These are phyloP conservation scores for Funneliformis caledonium DNA, from an alignment of 371 early-diverging fungal species.

Conservation along the genomic window DNA sequence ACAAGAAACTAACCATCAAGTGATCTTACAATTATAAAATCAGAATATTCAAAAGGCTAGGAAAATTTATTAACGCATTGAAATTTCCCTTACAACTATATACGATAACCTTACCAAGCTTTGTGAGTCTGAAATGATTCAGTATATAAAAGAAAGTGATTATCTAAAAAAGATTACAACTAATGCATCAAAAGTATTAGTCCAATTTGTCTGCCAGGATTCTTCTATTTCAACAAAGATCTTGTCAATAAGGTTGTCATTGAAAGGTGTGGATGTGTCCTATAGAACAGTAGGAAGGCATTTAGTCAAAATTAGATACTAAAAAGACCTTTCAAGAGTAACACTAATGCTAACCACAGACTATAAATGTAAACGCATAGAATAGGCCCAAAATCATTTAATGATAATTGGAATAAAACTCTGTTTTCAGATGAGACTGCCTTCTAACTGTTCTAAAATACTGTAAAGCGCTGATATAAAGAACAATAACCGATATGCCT, in stretches of 20 bases:
- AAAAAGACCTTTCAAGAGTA: not conserved
- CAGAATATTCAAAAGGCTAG: not conserved
- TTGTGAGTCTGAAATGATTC: not conserved
- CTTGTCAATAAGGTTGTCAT: not conserved
- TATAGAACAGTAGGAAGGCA: not conserved
- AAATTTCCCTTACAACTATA: not conserved
- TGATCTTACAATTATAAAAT: no score
- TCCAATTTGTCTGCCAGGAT: not conserved
- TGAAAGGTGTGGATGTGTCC: not conserved
- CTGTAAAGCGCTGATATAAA: not conserved
- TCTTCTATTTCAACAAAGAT: constrained; percentile 1
- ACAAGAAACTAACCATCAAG: no score
- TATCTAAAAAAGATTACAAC: constrained; percentile 4
- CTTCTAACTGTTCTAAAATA: not conserved
- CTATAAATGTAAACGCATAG: not conserved
- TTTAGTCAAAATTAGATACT: not conserved
- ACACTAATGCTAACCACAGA: not conserved
- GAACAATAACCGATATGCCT: not conserved
- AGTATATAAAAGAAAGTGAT: not conserved
- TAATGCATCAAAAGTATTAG: not conserved
- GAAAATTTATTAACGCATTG: not conserved
- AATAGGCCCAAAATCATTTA: not conserved
- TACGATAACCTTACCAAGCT: constrained; percentile 17
- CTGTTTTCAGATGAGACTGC: constrained; percentile 3
- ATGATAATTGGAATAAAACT: not conserved